Percentiles rank a stretch among this genome's conserved stretches.
phyloP scores from a whole-genome alignment of 805 yeast genomes.

The Pichia sporocuriosa region DNA sequence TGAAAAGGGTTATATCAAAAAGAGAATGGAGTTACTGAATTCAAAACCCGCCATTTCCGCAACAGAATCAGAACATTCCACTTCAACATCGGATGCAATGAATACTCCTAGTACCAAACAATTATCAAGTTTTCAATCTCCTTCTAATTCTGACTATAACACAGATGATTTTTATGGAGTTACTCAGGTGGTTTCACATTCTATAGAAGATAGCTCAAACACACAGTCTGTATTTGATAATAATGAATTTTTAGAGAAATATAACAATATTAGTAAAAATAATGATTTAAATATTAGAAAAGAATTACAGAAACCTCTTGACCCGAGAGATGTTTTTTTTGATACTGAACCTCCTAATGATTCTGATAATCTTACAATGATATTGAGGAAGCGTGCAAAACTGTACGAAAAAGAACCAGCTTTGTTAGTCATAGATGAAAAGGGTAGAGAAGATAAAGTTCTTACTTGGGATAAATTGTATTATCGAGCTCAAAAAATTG shows the following conservation, averaged over 20 bases:
- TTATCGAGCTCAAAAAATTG: slow-evolving; percentile 76
- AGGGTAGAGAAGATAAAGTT: slow-evolving; percentile 70
- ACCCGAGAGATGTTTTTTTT: slow-evolving; percentile 46
- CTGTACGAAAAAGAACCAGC: slow-evolving; percentile 64
- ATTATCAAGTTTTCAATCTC: too few relatives aligned
- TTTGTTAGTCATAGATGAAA: slow-evolving; percentile 60
- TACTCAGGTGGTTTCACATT: slow-evolving; percentile 1
- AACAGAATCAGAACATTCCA: too few relatives aligned
- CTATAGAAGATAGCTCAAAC: slow-evolving; percentile 12
- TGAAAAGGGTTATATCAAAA: slow-evolving; percentile 62
- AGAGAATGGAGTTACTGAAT: slow-evolving; percentile 36
- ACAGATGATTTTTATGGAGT: slow-evolving; percentile 8
- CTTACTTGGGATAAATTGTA: slow-evolving; percentile 90
- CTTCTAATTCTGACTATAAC: slow-evolving; percentile 1
- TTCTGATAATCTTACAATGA: slow-evolving; percentile 60
- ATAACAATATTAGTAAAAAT: slow-evolving; percentile 2
- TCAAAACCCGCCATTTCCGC: not conserved
- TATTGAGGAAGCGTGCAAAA: slow-evolving; percentile 66
- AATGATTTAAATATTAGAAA: slow-evolving; percentile 14
- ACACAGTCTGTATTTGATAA: slow-evolving; percentile 9
- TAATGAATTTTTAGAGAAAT: slow-evolving; percentile 7
- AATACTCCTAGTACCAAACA: too few relatives aligned
- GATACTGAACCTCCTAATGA: slow-evolving; percentile 27
- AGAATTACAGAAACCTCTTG: slow-evolving; percentile 52
- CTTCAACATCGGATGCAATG: too few relatives aligned